These are phyloP conservation scores for Agapanthus africanus DNA, from an alignment of 106 monocot genomes.

Conservation along the genomic window DNA sequence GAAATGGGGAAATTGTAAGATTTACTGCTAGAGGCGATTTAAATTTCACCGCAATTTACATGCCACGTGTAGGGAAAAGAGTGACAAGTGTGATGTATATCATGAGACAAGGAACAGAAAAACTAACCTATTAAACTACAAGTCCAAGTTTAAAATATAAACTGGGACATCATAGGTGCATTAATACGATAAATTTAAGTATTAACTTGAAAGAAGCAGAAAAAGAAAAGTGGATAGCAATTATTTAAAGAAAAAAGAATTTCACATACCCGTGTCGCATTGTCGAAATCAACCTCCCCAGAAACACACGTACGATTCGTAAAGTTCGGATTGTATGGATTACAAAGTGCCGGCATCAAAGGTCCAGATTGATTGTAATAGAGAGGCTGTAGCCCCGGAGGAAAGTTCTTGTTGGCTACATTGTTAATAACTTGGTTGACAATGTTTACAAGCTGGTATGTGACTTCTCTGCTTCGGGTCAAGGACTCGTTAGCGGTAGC, in stretches of 20 bases:
- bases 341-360: constrained; percentile 47
- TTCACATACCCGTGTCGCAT: constrained; percentile 43
- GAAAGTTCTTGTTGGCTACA: constrained; percentile 33
- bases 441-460: constrained; percentile 30
- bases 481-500: constrained; percentile 39
- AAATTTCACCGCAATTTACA: too few species aligned
- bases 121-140: not conserved
- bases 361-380: constrained; percentile 71
- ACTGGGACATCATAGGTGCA: not conserved
- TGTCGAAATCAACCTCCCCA: constrained; percentile 36
- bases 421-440: constrained; percentile 36
- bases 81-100: not conserved
- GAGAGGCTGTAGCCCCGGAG: constrained; percentile 1
- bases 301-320: constrained; percentile 16
- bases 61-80: too few species aligned
- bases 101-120: not conserved
- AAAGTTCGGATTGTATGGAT: constrained; percentile 33
- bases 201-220: not conserved
- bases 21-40: too few species aligned
- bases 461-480: constrained; percentile 37
- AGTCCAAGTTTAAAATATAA: not conserved
- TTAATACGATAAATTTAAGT: not conserved
- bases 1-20: too few species aligned
- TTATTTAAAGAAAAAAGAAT: not conserved
- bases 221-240: too few species aligned